Conservation (phyloP, 2,329 filamentous ascomycete genomes). For the Sordariomycetes sp. region DNA sequence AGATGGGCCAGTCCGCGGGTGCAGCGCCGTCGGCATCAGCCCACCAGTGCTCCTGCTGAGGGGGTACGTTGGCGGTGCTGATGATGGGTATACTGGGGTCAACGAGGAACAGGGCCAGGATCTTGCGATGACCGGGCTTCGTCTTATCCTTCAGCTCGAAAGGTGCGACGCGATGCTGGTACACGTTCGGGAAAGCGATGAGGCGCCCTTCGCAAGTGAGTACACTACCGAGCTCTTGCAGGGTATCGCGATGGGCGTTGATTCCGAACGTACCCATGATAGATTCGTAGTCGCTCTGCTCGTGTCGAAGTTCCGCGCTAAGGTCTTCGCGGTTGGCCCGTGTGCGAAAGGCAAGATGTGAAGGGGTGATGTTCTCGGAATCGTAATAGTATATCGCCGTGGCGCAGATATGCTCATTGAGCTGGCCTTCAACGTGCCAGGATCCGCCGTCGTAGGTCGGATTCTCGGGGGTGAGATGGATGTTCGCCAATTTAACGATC, state of each 20-base stretch:
- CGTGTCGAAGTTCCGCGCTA: too few relatives aligned
- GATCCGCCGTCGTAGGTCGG: slow-evolving; percentile 33
- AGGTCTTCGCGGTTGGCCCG: too few relatives aligned
- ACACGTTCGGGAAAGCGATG: slow-evolving; percentile 39
- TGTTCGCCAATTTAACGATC: slow-evolving; percentile 52
- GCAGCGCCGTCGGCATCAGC: too few relatives aligned
- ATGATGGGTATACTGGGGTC: slow-evolving; percentile 40
- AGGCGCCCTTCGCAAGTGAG: slow-evolving; percentile 1
- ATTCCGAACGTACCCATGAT: too few relatives aligned
- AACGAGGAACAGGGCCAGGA: slow-evolving; percentile 51
- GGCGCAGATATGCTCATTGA: slow-evolving; percentile 16
- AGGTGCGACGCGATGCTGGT: slow-evolving; percentile 40
- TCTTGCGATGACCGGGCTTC: slow-evolving; percentile 46
- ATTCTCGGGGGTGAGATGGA: slow-evolving; percentile 46
- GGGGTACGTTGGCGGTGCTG: slow-evolving; percentile 32
- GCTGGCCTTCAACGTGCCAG: slow-evolving; percentile 34
- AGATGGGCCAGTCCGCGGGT: too few relatives aligned
- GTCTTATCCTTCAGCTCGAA: slow-evolving; percentile 43
- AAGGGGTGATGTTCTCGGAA: slow-evolving; percentile 22
- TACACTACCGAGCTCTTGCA: slow-evolving; percentile 1
- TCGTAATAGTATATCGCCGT: slow-evolving; percentile 9
- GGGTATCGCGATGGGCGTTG: too few relatives aligned
- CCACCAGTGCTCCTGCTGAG: slow-evolving; percentile 32
- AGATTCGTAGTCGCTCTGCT: too few relatives aligned
- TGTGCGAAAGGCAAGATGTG: slow-evolving; percentile 11